Base-by-base conservation (phyloP, 2,329 filamentous ascomycete species). In the Fusarium sp. region DNA sequence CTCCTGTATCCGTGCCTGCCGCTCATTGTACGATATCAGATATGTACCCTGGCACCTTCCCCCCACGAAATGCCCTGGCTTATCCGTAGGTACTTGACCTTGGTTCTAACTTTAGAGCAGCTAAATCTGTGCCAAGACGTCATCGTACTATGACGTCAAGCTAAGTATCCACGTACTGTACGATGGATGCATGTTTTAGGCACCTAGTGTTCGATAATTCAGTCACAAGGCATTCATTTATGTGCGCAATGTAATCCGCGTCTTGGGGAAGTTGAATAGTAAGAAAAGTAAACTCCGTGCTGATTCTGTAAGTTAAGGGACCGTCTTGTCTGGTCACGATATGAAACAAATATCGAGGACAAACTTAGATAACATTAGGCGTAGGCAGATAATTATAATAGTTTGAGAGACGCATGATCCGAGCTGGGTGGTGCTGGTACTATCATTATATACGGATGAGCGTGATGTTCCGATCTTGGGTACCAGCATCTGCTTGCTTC, bases 61-160 rank as follows among this genome's bases (percentile, higher is more conserved):
- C 30, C 52, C 40, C 46, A 47, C 27, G 52, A 40, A 22, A 52
- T 41, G 22, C 30, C 59, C 52, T 43, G 30, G 32, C 25, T 32
- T 45, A 20, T n/a, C 18, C 27, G 25, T 25, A 22, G 22, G 22
- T 22, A 30, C 34, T 43, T 29, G 53, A 47, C 58, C 29, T 52
- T 51, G 61, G 38, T 59, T 64, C 24, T 60, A 40, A 53, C 55
- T 68, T 16, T 24, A 38, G 30, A 47, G 44, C 41, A 47, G 44
- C 41, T 56, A 41, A 25, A 46, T n/a, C 15, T 40, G 11, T 32
- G 38, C 58, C 52, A 52, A 51, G 29, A 58, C 58, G 65, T 67
- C 64, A 68, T 68, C 43, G 13, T 20, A 16, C 18, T 25, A 49
- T 70, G 68, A 70, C 58, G 68, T 70, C 68, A 69, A 30, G 15